Conservation (phyloP, 2,329 filamentous ascomycete genomes). For the Penicillium sp. region DNA sequence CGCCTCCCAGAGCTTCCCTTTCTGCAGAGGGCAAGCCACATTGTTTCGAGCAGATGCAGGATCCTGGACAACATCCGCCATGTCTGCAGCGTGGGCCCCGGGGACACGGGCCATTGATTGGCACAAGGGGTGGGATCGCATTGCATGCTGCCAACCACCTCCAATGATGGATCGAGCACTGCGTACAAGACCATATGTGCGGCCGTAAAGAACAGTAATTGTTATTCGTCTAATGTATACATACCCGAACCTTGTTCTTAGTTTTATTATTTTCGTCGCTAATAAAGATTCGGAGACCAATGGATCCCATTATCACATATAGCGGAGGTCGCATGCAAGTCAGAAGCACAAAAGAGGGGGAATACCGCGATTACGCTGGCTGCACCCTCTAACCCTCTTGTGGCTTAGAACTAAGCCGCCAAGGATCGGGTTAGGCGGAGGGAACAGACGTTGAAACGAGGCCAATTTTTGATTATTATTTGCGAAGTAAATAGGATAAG, state of each 20-base stretch:
- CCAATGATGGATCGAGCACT: background rate
- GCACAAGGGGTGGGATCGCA: constrained; percentile 1
- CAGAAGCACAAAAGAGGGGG: constrained; percentile 3
- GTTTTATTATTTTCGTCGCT: no score
- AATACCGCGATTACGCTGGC: constrained; percentile 15
- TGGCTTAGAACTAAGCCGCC: constrained; percentile 24
- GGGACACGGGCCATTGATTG: background rate
- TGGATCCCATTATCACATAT: background rate
- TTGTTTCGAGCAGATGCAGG: constrained; percentile 10
- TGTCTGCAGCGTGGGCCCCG: constrained; percentile 4
- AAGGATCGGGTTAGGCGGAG: constrained; percentile 25
- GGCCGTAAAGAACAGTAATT: background rate
- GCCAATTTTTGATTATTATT: background rate
- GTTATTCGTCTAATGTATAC: background rate
- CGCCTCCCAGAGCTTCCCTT: background rate
- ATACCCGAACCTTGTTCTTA: background rate
- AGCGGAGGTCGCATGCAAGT: background rate
- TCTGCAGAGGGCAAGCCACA: constrained; percentile 8
- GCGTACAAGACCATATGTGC: background rate
- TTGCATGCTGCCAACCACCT: background rate
- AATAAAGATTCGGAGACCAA: background rate
- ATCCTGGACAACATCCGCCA: constrained; percentile 8
- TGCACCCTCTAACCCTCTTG: constrained; percentile 16
- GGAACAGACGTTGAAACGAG: constrained; percentile 4
- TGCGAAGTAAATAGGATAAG: background rate